Evolutionary conservation across 768 basidiomycete genomes (phyloP).

Genomic region (Neoboletus brunneissimus): DNA sequence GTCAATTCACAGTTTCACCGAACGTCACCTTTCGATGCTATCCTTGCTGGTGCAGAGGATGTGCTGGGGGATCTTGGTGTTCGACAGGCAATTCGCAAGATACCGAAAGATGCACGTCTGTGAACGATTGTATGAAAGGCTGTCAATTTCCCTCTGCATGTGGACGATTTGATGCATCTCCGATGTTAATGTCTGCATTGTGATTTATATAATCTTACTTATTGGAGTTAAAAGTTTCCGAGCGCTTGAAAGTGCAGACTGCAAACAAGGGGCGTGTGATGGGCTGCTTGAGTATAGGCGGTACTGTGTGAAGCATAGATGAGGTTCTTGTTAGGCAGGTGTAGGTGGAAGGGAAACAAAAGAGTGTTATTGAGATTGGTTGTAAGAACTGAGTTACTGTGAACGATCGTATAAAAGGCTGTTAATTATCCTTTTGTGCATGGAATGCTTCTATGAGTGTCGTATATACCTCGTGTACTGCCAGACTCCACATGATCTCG

Average conservation of each 20-base stretch:
- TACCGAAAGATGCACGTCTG: conserved; percentile 44
- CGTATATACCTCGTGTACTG: conserved; percentile 10
- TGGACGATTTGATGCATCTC: background rate
- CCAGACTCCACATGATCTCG: background rate
- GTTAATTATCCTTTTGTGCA: background rate
- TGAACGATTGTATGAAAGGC: background rate
- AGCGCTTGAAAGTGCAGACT: too few species aligned
- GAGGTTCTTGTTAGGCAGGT: too few species aligned
- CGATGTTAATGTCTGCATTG: background rate
- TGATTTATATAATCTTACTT: too few species aligned
- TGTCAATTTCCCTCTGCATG: background rate
- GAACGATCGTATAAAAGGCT: background rate
- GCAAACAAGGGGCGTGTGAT: too few species aligned
- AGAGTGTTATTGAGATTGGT: too few species aligned
- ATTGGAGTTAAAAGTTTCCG: too few species aligned
- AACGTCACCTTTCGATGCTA: conserved; percentile 80
- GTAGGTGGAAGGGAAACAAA: too few species aligned
- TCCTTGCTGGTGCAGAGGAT: conserved; percentile 78
- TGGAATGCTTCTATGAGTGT: background rate
- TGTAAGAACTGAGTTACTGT: background rate
- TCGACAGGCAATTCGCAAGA: conserved; percentile 67
- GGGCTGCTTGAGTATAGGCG: too few species aligned
- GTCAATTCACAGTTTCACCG: conserved; percentile 60
- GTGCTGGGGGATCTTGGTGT: conserved; percentile 74
- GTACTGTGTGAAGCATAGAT: too few species aligned